Evolutionary conservation across 441 rosid species (phyloP).

Genomic region (Biscutella laevigata): DNA sequence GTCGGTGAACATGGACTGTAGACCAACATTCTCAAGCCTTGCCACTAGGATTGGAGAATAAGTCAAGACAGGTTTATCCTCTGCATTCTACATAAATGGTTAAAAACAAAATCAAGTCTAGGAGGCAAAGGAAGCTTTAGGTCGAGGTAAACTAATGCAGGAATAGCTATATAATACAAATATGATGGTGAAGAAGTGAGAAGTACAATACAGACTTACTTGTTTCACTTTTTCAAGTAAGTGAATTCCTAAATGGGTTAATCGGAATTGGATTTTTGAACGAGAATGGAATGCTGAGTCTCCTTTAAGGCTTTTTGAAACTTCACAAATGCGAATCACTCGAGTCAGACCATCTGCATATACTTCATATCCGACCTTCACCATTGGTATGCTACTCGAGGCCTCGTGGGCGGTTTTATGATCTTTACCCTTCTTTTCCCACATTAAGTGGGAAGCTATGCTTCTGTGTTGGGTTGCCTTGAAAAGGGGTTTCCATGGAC

Average conservation of each 20-base stretch:
- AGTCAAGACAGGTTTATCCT: constrained; percentile 32
- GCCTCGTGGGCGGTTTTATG: constrained; percentile 34
- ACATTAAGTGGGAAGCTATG: constrained; percentile 45
- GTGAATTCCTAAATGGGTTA: constrained; percentile 55
- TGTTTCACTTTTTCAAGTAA: constrained; percentile 65
- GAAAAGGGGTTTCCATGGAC: constrained; percentile 83
- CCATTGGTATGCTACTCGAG: constrained; percentile 38
- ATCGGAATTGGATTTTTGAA: constrained; percentile 64
- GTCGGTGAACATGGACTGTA: constrained; percentile 60
- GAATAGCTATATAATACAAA: constrained; percentile 1
- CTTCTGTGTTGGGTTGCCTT: constrained; percentile 48
- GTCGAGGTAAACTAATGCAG: constrained; percentile 7
- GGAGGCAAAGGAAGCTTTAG: constrained; percentile 13
- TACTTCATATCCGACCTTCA: constrained; percentile 81
- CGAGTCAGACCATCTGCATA: constrained; percentile 88
- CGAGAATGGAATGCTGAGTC: constrained; percentile 35
- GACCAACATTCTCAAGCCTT: constrained; percentile 53
- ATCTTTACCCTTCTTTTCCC: constrained; percentile 34
- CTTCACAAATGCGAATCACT: constrained; percentile 74
- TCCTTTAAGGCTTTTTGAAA: constrained; percentile 43
- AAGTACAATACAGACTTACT: constrained; percentile 40
- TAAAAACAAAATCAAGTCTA: constrained; percentile 11
- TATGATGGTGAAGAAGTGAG: constrained; percentile 5
- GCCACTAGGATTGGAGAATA: constrained; percentile 55
- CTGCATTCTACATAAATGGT: constrained; percentile 45